Evolutionary conservation across 2,329 filamentous ascomycete genomes (phyloP).

Genomic region (Albifimbria verrucaria): DNA sequence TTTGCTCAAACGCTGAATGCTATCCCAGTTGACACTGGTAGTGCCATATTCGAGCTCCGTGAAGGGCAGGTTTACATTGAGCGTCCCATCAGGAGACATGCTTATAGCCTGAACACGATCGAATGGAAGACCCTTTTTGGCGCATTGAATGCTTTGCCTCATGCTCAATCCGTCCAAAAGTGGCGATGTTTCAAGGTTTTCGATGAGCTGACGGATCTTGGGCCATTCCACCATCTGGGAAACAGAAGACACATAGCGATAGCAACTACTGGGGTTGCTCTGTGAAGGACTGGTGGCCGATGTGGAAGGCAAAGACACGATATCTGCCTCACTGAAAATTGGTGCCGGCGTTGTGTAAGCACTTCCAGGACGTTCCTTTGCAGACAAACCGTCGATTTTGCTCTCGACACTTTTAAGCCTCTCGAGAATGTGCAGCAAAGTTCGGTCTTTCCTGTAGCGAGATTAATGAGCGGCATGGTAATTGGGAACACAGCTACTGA

Average conservation of each 20-base stretch:
- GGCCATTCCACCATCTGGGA: neutral
- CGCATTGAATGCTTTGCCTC: slow-evolving; percentile 18
- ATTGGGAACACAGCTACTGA: neutral
- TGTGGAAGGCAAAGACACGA: slow-evolving; percentile 14
- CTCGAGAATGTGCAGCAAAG: slow-evolving; percentile 58
- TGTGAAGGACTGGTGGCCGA: slow-evolving; percentile 15
- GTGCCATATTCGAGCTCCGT: slow-evolving; percentile 10
- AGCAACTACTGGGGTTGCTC: slow-evolving; percentile 14
- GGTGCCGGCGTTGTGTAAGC: slow-evolving; percentile 16
- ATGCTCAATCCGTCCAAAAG: slow-evolving; percentile 13
- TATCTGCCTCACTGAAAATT: slow-evolving; percentile 17
- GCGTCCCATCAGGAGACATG: slow-evolving; percentile 11
- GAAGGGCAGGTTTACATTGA: slow-evolving; percentile 18
- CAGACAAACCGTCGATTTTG: slow-evolving; percentile 47
- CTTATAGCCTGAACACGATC: slow-evolving; percentile 18
- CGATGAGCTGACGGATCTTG: slow-evolving; percentile 19
- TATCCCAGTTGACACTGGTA: slow-evolving; percentile 35
- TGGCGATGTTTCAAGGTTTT: slow-evolving; percentile 15
- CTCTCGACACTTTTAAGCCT: slow-evolving; percentile 50
- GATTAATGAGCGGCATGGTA: slow-evolving; percentile 9
- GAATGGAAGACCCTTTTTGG: slow-evolving; percentile 13
- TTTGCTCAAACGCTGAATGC: slow-evolving; percentile 47
- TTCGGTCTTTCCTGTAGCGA: slow-evolving; percentile 57
- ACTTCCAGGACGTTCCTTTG: slow-evolving; percentile 16
- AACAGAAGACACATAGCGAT: slow-evolving; percentile 22